Base-by-base conservation (phyloP, 768 basidiomycete genomes). In the Russula griseocarnosa region DNA sequence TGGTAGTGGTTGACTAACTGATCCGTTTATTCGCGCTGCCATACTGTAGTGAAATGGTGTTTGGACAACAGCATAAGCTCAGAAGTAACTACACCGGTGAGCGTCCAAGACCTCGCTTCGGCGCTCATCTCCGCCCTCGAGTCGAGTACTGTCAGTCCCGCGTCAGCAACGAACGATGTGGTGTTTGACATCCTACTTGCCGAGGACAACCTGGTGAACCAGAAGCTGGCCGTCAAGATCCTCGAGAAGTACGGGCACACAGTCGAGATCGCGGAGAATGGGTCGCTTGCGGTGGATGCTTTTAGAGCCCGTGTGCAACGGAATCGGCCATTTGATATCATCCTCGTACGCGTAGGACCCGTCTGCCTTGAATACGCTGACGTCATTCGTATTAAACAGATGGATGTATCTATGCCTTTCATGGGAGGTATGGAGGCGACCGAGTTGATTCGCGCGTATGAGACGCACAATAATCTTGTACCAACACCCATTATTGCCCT, bases 381-480 rank as follows among this genome's bases (percentile, higher is more conserved):
- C 38, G 38, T 40, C 38, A 18, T 40, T 1, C 16, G 14, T 40
- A 18, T 40, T 18, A 16, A 6, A 18, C 65, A 96, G 91, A 98
- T 98, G 96, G 95, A 98, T 70, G 89, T 97, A 16, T 97, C 94
- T 13, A 95, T 96, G 93, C 93, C 94, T 7, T 88, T 95, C 76
- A 98, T 98, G 93, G 94, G 95, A 55, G 95, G 96, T 67, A 93
- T 96, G 87, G 95, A 99, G 75, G 93, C 96, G 1, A 99, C 97
- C 0, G 88, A 94, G 67, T 79, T 92, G 62, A 97, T 98, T 66
- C 85, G 96, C 57, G 82, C 84, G 42, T 92, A 86, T 71, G 96
- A 98, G 77, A 77, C 81, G 72, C 81, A 86, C 66, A 85, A 85
- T 67, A 81, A 84, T 9, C 77, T 93, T 34, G 72, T 83, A 18